Evolutionary conservation across 805 yeast species (phyloP), one percentile per base, ranked within the genome.

Genomic region (Monosporozyma aquatica): DNA sequence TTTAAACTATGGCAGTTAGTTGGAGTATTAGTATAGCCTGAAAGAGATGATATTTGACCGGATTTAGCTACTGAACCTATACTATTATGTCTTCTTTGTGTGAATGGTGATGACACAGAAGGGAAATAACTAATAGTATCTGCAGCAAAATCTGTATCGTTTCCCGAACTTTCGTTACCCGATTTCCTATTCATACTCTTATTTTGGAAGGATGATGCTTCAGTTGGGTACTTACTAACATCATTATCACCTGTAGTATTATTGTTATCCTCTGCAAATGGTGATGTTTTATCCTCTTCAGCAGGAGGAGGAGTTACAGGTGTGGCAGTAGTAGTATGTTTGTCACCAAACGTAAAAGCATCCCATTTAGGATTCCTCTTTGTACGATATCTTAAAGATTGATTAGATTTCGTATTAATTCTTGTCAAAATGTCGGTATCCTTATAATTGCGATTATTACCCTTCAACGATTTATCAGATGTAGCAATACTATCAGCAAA

Each of bases 401-500:
- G 18, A 28, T 30, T 30, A 6, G 37, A 27, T 15, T 36, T 22
- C 10, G 34, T 22, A 25, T 24, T 34, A 1, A 40, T 25, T 32
- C n/a, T 24, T 26, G 38, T 28, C 17, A 32, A 17, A 32, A 23
- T 18, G n/a, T 32, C 35, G 11, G 15, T 20, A 18, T 37, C 29
- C 4, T 20, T n/a, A n/a, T n/a, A n/a, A n/a, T n/a, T n/a, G n/a
- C n/a, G n/a, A n/a, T n/a, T n/a, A 25, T 24, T 17, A 13, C 6
- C 26, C 7, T 10, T 11, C 13, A 6, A 5, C 13, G 46, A 46
- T 7, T 41, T 47, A 37, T 51, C 55, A 22, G 48, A 44, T 10
- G 50, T 45, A 25, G 51, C 24, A 11, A 52, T 42, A 5, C 52
- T 36, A 38, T 65, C 67, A 5, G 61, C 51, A 36, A 67, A 59